phyloP scores from a whole-genome alignment of 768 basidiomycete species.

The Pulveroboletus frians region DNA sequence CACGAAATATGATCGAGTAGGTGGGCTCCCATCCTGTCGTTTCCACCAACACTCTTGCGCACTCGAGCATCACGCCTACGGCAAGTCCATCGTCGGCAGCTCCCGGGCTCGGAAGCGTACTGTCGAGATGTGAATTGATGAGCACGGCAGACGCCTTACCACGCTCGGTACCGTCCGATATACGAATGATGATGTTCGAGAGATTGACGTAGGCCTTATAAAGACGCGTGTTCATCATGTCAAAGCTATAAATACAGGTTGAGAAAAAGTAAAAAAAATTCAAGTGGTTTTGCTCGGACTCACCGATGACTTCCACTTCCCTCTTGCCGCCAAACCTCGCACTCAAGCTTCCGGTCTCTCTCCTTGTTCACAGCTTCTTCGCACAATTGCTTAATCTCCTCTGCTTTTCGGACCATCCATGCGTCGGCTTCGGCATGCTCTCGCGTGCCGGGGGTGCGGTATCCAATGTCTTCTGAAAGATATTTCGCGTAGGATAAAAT shows the following conservation, averaged over 20 bases:
- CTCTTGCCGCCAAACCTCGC: slow-evolving; percentile 87
- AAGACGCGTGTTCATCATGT: slow-evolving; percentile 81
- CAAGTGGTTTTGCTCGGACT: slow-evolving; percentile 21
- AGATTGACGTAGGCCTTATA: slow-evolving; percentile 86
- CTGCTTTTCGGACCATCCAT: slow-evolving; percentile 72
- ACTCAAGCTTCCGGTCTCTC: slow-evolving; percentile 59
- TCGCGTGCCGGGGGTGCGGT: slow-evolving; percentile 82
- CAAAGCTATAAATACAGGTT: slow-evolving; percentile 54
- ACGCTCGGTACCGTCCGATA: slow-evolving; percentile 68
- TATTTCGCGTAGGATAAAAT: slow-evolving; percentile 60
- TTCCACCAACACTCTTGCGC: slow-evolving; percentile 65
- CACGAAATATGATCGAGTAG: slow-evolving; percentile 78
- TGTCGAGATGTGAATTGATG: slow-evolving; percentile 87
- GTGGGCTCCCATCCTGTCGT: slow-evolving; percentile 68
- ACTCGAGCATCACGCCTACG: slow-evolving; percentile 90
- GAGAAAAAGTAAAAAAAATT: background rate
- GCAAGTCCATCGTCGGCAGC: slow-evolving; percentile 86
- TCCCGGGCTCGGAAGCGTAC: slow-evolving; percentile 83
- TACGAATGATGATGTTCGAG: slow-evolving; percentile 83
- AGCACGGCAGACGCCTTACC: slow-evolving; percentile 81
- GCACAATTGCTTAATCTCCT: slow-evolving; percentile 58
- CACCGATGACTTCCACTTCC: slow-evolving; percentile 87
- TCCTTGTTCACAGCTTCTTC: slow-evolving; percentile 43
- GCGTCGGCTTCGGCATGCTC: slow-evolving; percentile 83
- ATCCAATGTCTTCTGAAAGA: slow-evolving; percentile 85